Conservation (phyloP, 208 protist genomes). For the Novymonas esmeraldas region DNA sequence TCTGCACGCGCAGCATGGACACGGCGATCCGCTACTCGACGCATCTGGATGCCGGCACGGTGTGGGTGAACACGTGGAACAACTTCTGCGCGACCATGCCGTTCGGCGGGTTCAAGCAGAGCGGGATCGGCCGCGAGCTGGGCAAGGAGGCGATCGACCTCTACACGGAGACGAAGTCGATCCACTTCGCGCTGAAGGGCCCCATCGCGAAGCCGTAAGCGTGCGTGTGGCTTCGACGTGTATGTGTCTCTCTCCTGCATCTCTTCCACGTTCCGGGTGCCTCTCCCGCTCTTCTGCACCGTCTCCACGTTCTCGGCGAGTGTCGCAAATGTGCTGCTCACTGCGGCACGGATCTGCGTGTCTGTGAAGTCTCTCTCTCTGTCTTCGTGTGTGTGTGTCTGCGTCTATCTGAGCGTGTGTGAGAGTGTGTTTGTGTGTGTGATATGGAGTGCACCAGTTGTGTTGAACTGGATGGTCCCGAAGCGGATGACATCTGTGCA, state of each 20-base stretch:
- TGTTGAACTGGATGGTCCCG: too few species aligned
- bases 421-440: too few species aligned
- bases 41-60: constrained; percentile 75
- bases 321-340: too few species aligned
- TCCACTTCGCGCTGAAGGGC: constrained; percentile 60
- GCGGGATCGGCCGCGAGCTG: constrained; percentile 85
- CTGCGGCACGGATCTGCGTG: too few species aligned
- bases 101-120: constrained; percentile 92
- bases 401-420: too few species aligned
- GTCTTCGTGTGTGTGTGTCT: too few species aligned
- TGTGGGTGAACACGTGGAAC: constrained; percentile 93
- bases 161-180: constrained; percentile 79
- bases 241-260: background rate
- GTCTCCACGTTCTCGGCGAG: too few species aligned
- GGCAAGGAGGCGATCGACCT: constrained; percentile 63
- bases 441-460: too few species aligned
- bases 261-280: background rate
- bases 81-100: constrained; percentile 65
- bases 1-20: constrained; percentile 77
- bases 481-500: too few species aligned
- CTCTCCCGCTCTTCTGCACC: background rate
- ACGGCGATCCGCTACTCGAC: constrained; percentile 58
- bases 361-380: too few species aligned
- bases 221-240: background rate
- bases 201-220: constrained; percentile 64